Base-by-base conservation (phyloP, 164 flowering plant species). In the Stephania cephalantha region DNA sequence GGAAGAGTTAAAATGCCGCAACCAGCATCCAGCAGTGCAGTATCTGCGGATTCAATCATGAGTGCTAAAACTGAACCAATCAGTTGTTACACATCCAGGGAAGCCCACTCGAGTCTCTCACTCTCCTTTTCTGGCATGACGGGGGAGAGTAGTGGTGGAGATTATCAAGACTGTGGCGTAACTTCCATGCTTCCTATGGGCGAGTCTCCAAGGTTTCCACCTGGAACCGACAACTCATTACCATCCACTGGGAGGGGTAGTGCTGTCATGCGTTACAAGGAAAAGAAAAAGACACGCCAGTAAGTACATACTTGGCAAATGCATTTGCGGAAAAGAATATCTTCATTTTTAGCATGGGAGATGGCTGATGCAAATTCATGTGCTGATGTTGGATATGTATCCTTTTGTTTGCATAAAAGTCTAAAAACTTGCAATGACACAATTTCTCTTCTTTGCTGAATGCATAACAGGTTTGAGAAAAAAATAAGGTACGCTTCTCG, bases 181-280 rank as follows among this genome's bases (percentile, higher is more conserved):
- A 91, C 93, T 55, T 76, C 95, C 65, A 80, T 87, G 86, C 80
- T 83, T 76, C 80, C 84, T 46, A 85, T 87, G 87, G 93, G 95
- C 61, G 97, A 93, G 74, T 92, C 91, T 74, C 89, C 90, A 69
- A 87, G 93, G 95, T 80, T 79, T 79, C 84, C 92, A 12, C 88
- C 88, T 25, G 70, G 87, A 9, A 76, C 88, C 61, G 96, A 93
- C 55, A 83, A 55, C 77, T 79, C 90, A 58, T 71, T 72, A 18
- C 80, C 87, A 69, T 79, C 90, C 31, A 79, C 81, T 73, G 87
- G 77, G 78, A 84, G 98, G 78, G 87, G 78, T 78, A 79, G 84
- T 82, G 98, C 98, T 74, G 97, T 93, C 53, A 73, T 87, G 90
- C 97, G 95, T 29, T 93, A 93, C 79, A 88, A 84, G 86, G 98